phyloP scores from a whole-genome alignment of 805 yeast species.

The Kregervanrija pseudodelftensis region DNA sequence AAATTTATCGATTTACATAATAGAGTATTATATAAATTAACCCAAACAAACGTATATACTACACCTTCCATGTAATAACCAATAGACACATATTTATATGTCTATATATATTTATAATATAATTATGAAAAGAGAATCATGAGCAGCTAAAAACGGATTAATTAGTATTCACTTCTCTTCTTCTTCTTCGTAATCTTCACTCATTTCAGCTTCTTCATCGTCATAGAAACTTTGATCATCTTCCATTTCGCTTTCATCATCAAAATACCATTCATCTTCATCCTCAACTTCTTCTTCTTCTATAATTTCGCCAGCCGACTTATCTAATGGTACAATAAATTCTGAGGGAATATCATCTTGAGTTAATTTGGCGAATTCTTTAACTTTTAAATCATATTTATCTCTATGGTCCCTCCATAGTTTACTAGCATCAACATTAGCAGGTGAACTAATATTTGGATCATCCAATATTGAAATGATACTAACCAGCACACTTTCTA shows the following conservation, averaged over 20 bases:
- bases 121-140: neutral
- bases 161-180: slow-evolving; percentile 6
- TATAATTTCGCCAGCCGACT: slow-evolving; percentile 20
- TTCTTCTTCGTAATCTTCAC: slow-evolving; percentile 37
- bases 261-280: slow-evolving; percentile 48
- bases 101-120: no score
- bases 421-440: slow-evolving; percentile 93
- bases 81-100: no score
- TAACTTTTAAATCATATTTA: slow-evolving; percentile 66
- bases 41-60: no score
- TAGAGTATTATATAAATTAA: no score
- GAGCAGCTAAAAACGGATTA: slow-evolving; percentile 1
- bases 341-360: slow-evolving; percentile 83
- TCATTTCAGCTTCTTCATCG: slow-evolving; percentile 38
- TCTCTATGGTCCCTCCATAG: slow-evolving; percentile 79
- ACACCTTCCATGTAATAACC: no score
- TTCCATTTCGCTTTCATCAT: slow-evolving; percentile 54
- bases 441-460: slow-evolving; percentile 90
- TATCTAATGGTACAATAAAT: slow-evolving; percentile 58
- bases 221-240: slow-evolving; percentile 36
- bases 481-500: slow-evolving; percentile 82
- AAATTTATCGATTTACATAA: neutral
- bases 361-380: slow-evolving; percentile 76
- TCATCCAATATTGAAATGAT: slow-evolving; percentile 88
- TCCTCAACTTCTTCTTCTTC: slow-evolving; percentile 36